These are phyloP conservation scores for Zymoseptoria passerinii DNA, from an alignment of 2,329 filamentous ascomycete genomes.

Conservation along the genomic window DNA sequence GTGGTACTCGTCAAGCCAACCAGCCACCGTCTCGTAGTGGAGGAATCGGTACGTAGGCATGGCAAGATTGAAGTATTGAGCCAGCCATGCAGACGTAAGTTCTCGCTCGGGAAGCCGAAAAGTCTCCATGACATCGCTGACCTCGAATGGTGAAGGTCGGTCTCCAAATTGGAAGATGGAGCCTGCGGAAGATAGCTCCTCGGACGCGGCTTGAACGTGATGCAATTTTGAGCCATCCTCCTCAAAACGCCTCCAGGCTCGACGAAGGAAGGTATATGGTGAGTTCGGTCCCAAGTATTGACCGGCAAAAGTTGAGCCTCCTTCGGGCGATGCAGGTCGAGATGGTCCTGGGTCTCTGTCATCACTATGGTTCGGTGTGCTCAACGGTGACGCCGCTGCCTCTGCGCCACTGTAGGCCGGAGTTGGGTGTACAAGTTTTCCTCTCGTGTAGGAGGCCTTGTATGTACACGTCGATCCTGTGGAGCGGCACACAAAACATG, in stretches of 20 bases:
- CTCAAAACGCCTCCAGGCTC: conserved; percentile 44
- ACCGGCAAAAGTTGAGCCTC: conserved; percentile 11
- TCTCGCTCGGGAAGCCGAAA: conserved; percentile 34
- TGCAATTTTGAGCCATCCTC: conserved; percentile 17
- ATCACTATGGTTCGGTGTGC: conserved; percentile 5
- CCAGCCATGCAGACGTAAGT: conserved; percentile 27
- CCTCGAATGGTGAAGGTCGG: conserved; percentile 39
- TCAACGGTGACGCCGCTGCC: neutral
- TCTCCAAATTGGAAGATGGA: conserved; percentile 47
- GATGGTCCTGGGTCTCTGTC: conserved; percentile 7
- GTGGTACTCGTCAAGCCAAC: conserved; percentile 42
- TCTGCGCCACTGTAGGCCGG: conserved; percentile 28
- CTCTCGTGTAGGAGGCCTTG: conserved; percentile 43
- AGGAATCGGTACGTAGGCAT: conserved; percentile 39
- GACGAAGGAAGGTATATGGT: conserved; percentile 36
- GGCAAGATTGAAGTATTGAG: conserved; percentile 38
- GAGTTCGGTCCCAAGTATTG: conserved; percentile 24
- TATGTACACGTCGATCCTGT: conserved; percentile 38
- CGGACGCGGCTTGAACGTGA: neutral
- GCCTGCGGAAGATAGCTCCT: conserved; percentile 31
- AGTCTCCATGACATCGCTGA: conserved; percentile 29
- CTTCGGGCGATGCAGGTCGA: conserved; percentile 14
- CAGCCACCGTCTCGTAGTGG: conserved; percentile 36
- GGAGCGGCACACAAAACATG: conserved; percentile 32
- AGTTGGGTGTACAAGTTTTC: conserved; percentile 15